phyloP scores from a whole-genome alignment of 225 moss, liverwort and hornwort genomes.

The Polytrichum formosum region DNA sequence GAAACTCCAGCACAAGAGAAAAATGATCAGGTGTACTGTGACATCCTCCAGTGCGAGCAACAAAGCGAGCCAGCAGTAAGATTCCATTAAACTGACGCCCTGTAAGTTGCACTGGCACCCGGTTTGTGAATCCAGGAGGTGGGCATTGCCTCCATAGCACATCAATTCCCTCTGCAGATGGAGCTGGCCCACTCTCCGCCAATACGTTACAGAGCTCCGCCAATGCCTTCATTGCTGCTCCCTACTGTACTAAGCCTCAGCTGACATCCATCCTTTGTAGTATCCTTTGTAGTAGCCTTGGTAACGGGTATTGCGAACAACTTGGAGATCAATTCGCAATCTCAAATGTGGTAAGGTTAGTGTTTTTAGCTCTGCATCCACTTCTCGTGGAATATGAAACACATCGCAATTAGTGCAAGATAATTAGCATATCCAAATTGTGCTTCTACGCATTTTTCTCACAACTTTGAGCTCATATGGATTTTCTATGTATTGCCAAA shows the following conservation, averaged over 20 bases:
- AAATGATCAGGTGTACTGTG: constrained; percentile 38
- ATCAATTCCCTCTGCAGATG: constrained; percentile 44
- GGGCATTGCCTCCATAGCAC: constrained; percentile 68
- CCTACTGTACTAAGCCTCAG: constrained; percentile 9
- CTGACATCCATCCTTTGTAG: constrained; percentile 13
- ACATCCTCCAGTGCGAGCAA: constrained; percentile 31
- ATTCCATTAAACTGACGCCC: constrained; percentile 55
- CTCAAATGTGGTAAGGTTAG: too few species aligned
- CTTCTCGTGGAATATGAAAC: too few species aligned
- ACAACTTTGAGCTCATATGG: too few species aligned
- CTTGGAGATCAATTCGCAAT: too few species aligned
- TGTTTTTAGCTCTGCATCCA: too few species aligned
- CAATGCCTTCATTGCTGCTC: constrained; percentile 52
- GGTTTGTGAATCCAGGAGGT: constrained; percentile 44
- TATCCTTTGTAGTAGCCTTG: background rate
- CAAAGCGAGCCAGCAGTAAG: constrained; percentile 55
- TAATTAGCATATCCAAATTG: too few species aligned
- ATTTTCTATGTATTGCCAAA: too few species aligned
- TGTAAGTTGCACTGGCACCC: constrained; percentile 48
- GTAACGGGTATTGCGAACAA: too few species aligned
- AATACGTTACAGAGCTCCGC: constrained; percentile 56
- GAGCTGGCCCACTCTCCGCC: constrained; percentile 45
- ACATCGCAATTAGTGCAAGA: too few species aligned
- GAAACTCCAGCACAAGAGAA: constrained; percentile 56
- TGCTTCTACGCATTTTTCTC: too few species aligned